These are phyloP conservation scores for Diaporthe helianthi DNA, from an alignment of 2,329 filamentous ascomycete species.

Conservation along the genomic window DNA sequence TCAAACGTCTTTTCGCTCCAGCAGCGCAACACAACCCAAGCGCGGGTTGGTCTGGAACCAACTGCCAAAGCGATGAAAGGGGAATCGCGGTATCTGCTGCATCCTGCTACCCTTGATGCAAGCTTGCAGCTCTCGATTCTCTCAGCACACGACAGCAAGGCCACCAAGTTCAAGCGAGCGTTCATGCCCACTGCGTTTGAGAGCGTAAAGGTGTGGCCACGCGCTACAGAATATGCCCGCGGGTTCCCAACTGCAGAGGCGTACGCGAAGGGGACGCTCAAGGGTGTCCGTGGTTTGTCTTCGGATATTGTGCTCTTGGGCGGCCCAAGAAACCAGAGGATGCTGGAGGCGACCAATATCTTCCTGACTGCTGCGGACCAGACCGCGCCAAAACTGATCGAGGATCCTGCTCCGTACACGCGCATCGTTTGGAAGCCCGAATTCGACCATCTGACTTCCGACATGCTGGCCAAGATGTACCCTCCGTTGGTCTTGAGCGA, in stretches of 20 bases:
- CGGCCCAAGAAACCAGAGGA: neutral
- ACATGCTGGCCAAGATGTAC: neutral
- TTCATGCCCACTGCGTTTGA: neutral
- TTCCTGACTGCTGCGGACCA: neutral
- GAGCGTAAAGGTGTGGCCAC: neutral
- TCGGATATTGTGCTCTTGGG: neutral
- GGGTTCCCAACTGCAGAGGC: neutral
- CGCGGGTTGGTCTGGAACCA: neutral
- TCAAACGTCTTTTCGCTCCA: neutral
- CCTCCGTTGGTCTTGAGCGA: neutral
- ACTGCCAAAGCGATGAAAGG: neutral
- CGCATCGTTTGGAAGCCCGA: neutral
- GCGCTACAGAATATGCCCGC: neutral
- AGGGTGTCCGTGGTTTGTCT: neutral
- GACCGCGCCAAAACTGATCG: neutral
- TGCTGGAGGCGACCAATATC: neutral
- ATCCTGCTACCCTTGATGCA: conserved; percentile 48
- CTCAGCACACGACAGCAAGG: conserved; percentile 21
- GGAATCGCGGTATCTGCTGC: conserved; percentile 40
- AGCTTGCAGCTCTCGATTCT: conserved; percentile 43
- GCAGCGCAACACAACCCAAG: neutral
- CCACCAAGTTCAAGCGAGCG: neutral
- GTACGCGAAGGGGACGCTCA: neutral
- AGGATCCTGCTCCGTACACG: neutral
- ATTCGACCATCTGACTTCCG: neutral